These are phyloP conservation scores for Multifurca ochricompacta DNA, from an alignment of 768 basidiomycete species.

Conservation along the genomic window DNA sequence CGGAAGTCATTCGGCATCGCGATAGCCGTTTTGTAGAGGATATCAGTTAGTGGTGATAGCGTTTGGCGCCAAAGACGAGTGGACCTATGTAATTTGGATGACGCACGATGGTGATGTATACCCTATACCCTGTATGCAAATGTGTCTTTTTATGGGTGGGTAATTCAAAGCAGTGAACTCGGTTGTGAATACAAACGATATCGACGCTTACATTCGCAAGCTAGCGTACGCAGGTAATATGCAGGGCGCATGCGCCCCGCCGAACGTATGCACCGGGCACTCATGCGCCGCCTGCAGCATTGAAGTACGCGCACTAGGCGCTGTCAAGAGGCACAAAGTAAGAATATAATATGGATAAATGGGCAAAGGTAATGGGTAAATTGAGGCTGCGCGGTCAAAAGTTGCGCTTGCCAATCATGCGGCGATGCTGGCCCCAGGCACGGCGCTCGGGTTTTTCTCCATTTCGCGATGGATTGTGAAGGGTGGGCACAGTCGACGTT, in stretches of 20 bases:
- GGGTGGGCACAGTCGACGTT: background rate
- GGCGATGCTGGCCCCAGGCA: background rate
- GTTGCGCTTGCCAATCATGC: background rate
- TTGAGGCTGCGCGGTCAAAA: background rate
- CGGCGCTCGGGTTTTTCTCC: background rate
- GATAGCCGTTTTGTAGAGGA: conserved; percentile 20
- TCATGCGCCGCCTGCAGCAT: background rate
- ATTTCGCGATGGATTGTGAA: background rate
- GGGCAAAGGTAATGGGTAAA: background rate
- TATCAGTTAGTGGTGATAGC: background rate
- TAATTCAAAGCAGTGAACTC: background rate
- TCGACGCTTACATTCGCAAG: background rate
- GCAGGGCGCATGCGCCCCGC: background rate
- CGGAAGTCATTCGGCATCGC: conserved; percentile 1
- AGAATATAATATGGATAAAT: background rate
- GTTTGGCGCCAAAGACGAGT: background rate
- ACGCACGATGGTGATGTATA: background rate
- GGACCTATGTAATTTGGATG: background rate
- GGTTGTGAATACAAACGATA: background rate
- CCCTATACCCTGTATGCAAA: background rate
- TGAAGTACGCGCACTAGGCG: conserved; percentile 1
- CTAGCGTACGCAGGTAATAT: background rate
- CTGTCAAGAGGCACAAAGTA: background rate
- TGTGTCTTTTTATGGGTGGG: background rate
- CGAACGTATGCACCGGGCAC: background rate